Evolutionary conservation across 192 early-diverging fungal species (phyloP), one percentile per base, ranked within the genome.

Genomic region (Polychytrium aggregatum): DNA sequence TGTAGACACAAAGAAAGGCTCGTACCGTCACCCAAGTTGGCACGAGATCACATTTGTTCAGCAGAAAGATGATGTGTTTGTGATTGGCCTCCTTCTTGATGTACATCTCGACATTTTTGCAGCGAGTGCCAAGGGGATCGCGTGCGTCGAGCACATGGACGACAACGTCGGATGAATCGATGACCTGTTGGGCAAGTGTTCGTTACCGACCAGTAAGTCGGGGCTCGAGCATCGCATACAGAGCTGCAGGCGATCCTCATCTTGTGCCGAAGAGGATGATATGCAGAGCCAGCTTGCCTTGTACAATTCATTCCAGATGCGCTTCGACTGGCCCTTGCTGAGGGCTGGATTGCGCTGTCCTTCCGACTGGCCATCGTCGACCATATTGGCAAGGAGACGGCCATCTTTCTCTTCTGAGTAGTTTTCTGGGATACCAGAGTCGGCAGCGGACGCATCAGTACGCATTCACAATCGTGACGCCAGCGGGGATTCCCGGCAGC

Each of bases 301-400:
- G 77, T 98, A 96, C 34, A 98, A 69, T 65, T 98, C 95, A 67
- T 85, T 85, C 95, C 95, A 98, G 48, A 98, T 98, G 59, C 95
- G 83, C 63, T 87, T 90, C 1, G 89, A 92, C 55, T 92, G 89
- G 46, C 95, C 95, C 37, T 90, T 90, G 28, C 78, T 80, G 56
- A 98, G 83, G 51, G 89, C 82, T 58, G 88, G 88, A 59, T 92
- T 88, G 53, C 86, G 74, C 21, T 79, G 78, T 26, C 75, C 82
- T 45, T 88, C 85, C 1, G 67, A 67, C 41, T 68, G 30, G 56
- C 75, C 61, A 70, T 59, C 56, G 29, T 11, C 17, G 29, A 8
- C 36, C 33, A 73, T 65, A 68, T 94, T 94, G 25, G 81, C 78
- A 25, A 82, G 58, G 53, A 93, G 68, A 42, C 76, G 71, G 34